These are phyloP conservation scores for Teratosphaeria pseudoeucalypti DNA, from an alignment of 2,329 filamentous ascomycete species.

Conservation along the genomic window DNA sequence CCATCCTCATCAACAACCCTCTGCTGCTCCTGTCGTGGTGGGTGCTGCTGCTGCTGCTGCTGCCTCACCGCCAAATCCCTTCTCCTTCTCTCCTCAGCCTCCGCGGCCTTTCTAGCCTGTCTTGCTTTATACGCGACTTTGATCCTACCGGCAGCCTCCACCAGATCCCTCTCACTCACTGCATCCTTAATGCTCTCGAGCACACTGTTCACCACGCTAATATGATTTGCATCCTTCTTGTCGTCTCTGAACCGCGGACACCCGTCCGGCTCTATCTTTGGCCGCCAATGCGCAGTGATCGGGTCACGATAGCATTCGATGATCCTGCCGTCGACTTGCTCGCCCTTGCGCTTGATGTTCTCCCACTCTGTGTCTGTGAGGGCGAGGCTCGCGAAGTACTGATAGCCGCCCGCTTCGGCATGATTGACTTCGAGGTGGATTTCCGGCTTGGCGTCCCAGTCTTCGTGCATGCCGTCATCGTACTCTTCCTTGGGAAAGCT, in stretches of 20 bases:
- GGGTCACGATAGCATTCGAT: conserved; percentile 82
- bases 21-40: conserved; percentile 10
- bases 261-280: conserved; percentile 41
- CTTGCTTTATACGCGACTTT: conserved; percentile 65
- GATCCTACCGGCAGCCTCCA: conserved; percentile 59
- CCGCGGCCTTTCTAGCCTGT: conserved; percentile 7
- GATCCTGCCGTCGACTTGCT: conserved; percentile 75
- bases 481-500: conserved; percentile 58
- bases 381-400: conserved; percentile 45
- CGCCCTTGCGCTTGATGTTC: conserved; percentile 57
- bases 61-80: conserved; percentile 7
- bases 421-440: conserved; percentile 62
- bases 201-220: conserved; percentile 72
- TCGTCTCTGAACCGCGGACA: conserved; percentile 79
- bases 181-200: conserved; percentile 80
- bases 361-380: conserved; percentile 76
- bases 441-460: conserved; percentile 72
- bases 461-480: conserved; percentile 29
- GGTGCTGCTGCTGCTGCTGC: conserved; percentile 5
- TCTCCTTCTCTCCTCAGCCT: conserved; percentile 8
- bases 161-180: conserved; percentile 72
- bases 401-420: conserved; percentile 52
- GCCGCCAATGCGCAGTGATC: conserved; percentile 61
- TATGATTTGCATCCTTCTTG: conserved; percentile 84
- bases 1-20: conserved; percentile 10